Evolutionary conservation across 2,329 filamentous ascomycete species (phyloP), one percentile per base, ranked within the genome.

Genomic region (Neofusicoccum laricinum): DNA sequence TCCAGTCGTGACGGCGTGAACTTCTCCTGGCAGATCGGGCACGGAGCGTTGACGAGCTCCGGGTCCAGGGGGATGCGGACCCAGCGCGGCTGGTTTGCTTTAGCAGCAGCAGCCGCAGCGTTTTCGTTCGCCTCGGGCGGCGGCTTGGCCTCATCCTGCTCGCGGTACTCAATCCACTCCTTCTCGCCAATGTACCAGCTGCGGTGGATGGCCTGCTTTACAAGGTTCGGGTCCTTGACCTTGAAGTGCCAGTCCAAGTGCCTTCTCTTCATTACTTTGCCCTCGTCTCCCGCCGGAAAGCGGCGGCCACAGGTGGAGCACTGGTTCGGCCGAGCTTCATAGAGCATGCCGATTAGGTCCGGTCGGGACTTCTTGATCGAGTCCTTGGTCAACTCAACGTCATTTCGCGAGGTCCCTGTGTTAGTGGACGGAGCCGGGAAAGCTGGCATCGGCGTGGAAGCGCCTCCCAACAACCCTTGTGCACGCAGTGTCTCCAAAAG

Each of bases 191-290:
- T 88, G 75, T 97, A 97, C 92, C 93, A 98, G 76, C 92, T 96
- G 38, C 95, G 89, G 73, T 96, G 93, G 70, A 96, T 91, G 36
- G 91, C 93, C 66, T 92, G 86, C 75, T 92, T 94, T 72, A 92
- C 88, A 14, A 91, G 89, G 70, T 98, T 94, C 2, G 88, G 88
- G 78, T 96, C 92, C 72, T 97, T 94, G 25, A 94, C 93, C 64
- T 90, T 89, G 80, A 99, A 99, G 77, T 99, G 95, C 95, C 95
- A 99, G 78, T 99, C 95, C 82, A 99, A 89, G 75, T 99, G 95
- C 2, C 90, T 88, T 25, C 89, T 91, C 80, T 98, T 98, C 81
- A 90, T 91, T 73, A 89, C 88, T 71, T 88, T 90, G 12, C 94
- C 94, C 68, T 91, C 88, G 12, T 88, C 86, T 55, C 91, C 91